Evolutionary conservation across 441 rosid species (phyloP).

Genomic region (Euphorbia celastroides): DNA sequence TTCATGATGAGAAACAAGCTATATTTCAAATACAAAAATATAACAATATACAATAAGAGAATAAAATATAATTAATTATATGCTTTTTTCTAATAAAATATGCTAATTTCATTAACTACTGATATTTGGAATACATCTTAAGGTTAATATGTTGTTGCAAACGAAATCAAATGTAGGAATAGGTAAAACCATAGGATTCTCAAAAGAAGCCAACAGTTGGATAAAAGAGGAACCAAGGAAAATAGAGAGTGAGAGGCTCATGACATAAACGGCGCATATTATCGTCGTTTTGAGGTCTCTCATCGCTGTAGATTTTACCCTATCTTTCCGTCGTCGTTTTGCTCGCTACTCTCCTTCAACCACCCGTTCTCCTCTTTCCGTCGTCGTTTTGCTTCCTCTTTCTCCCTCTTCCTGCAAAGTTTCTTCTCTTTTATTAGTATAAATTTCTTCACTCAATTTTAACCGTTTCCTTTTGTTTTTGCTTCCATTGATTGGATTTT

Average conservation of each 20-base stretch:
- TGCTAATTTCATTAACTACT: too few relatives aligned
- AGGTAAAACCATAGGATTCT: too few relatives aligned
- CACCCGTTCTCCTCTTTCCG: constrained; percentile 11
- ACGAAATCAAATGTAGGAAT: too few relatives aligned
- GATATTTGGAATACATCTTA: too few relatives aligned
- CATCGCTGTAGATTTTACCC: constrained; percentile 6
- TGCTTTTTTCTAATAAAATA: too few relatives aligned
- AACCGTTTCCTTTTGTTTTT: neutral
- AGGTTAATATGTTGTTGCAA: too few relatives aligned
- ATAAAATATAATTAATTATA: too few relatives aligned
- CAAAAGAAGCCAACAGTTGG: constrained; percentile 3
- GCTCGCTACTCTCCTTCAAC: neutral
- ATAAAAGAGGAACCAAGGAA: neutral
- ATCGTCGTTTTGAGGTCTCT: constrained; percentile 19
- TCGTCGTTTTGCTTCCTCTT: constrained; percentile 20
- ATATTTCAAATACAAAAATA: too few relatives aligned
- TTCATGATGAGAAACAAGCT: too few relatives aligned
- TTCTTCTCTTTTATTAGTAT: neutral
- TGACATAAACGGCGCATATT: neutral
- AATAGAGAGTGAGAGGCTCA: neutral
- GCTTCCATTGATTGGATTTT: neutral
- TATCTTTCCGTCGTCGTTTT: constrained; percentile 23
- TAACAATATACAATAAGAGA: too few relatives aligned
- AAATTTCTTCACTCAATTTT: neutral
- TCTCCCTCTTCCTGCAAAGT: neutral